Evolutionary conservation across 148 eudicot species (phyloP), one percentile per base, ranked within the genome.

Genomic region (Chenopodium album): DNA sequence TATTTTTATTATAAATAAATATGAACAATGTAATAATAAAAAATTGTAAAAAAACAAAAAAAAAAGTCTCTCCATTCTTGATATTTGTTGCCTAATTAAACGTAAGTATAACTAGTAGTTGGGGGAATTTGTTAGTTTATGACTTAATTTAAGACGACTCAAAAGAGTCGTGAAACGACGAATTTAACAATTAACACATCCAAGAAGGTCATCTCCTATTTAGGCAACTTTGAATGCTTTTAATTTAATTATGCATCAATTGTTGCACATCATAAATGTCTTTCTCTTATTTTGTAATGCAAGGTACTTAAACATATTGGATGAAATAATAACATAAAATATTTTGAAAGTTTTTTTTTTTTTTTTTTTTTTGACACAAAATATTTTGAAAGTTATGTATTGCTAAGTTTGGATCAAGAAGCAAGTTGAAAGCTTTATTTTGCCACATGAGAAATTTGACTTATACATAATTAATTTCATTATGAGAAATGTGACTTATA

Each of bases 181-280:
- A 71, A 71, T 71, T 71, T 5, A 7, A 71, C 72, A 17, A 71
- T 37, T 71, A 32, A 41, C 74, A 37, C 47, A n/a, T 70, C 47
- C 7, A 68, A 13, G 31, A 67, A 68, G 73, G 72, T 32, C 73
- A 69, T 69, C 72, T 69, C 48, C 37, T 14, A 26, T 37, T 19
- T n/a, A 71, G 74, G 13, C 44, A 4, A n/a, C 44, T 69, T 16
- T 50, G 9, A 69, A 69, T 16, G 46, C 74, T 6, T 37, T 37
- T 71, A 37, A 71, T 37, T 37, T 71, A 37, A 71, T 71, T 34
- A 48, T 71, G 9, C 73, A 71, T 71, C 73, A 71, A 71, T 71
- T 41, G 41, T 69, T 69, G 46, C 46, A 14, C 44, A 32, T 17
- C 44, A 32, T 17, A 32, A 32, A 22, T 69, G 62, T 56, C 62